Evolutionary conservation across 306 rosid genomes (phyloP).

Genomic region (Cucurbita ficifolia): DNA sequence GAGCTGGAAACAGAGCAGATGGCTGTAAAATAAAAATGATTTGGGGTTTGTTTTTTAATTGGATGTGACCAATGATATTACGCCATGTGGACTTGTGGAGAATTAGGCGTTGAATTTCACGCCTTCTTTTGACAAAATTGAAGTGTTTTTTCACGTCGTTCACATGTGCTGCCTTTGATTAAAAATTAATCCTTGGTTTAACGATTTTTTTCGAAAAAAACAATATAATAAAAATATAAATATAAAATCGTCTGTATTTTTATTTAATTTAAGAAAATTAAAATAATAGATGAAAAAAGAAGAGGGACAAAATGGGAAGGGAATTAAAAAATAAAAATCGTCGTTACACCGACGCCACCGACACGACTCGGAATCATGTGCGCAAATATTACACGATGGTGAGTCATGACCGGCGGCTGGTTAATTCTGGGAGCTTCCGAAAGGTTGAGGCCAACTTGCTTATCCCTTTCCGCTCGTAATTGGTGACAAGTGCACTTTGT

Average conservation of each 20-base stretch:
- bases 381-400: background rate
- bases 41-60: background rate
- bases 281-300: too few relatives aligned
- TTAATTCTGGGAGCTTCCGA: background rate
- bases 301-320: too few relatives aligned
- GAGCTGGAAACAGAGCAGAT: background rate
- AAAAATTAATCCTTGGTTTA: background rate
- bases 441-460: background rate
- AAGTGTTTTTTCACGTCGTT: background rate
- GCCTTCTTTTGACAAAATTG: background rate
- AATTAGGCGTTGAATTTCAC: background rate
- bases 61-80: background rate
- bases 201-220: background rate
- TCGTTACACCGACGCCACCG: background rate
- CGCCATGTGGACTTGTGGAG: background rate
- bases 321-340: too few relatives aligned
- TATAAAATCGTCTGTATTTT: too few relatives aligned
- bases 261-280: too few relatives aligned
- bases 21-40: background rate
- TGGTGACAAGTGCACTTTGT: background rate
- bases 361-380: background rate
- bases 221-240: too few relatives aligned
- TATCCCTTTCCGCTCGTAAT: background rate
- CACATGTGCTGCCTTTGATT: constrained; percentile 20
- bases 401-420: background rate